Conservation (phyloP, 768 basidiomycete species). For the Cubamyces lactineus region DNA sequence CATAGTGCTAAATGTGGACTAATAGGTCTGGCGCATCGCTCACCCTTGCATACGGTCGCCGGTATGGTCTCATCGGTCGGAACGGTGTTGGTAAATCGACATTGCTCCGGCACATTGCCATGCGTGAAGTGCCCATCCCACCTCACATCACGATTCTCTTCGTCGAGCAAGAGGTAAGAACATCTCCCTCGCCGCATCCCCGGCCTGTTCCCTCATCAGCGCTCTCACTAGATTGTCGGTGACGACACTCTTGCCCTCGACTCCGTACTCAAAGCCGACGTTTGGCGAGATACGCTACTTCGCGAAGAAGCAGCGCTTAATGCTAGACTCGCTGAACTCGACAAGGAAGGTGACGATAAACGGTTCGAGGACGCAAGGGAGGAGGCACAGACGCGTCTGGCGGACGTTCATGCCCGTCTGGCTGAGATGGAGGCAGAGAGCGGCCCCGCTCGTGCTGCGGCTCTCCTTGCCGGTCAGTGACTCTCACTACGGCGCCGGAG, state of each 20-base stretch:
- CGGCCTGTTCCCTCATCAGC: neutral
- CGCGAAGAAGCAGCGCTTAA: conserved; percentile 84
- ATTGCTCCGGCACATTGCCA: conserved; percentile 88
- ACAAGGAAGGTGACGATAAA: conserved; percentile 75
- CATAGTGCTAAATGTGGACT: neutral
- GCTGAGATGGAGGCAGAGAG: conserved; percentile 99
- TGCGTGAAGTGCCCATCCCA: conserved; percentile 94
- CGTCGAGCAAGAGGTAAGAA: conserved; percentile 91
- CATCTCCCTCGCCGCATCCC: neutral
- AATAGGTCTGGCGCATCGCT: conserved; percentile 80
- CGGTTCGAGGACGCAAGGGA: conserved; percentile 85
- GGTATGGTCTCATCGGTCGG: conserved; percentile 88
- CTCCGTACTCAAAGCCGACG: conserved; percentile 98
- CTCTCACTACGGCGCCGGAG: neutral
- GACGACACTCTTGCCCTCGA: conserved; percentile 93
- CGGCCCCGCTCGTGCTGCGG: conserved; percentile 91
- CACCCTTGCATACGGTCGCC: conserved; percentile 85
- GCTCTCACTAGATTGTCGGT: conserved; percentile 75
- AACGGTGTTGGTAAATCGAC: conserved; percentile 92
- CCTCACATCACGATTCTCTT: conserved; percentile 96
- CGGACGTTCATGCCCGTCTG: conserved; percentile 86
- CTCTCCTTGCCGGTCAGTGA: conserved; percentile 76
- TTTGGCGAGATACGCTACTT: conserved; percentile 93
- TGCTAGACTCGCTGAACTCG: conserved; percentile 68
- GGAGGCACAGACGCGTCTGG: conserved; percentile 77